These are phyloP conservation scores for Fraxinus latifolia DNA, from an alignment of 305 asterid species.

Conservation along the genomic window DNA sequence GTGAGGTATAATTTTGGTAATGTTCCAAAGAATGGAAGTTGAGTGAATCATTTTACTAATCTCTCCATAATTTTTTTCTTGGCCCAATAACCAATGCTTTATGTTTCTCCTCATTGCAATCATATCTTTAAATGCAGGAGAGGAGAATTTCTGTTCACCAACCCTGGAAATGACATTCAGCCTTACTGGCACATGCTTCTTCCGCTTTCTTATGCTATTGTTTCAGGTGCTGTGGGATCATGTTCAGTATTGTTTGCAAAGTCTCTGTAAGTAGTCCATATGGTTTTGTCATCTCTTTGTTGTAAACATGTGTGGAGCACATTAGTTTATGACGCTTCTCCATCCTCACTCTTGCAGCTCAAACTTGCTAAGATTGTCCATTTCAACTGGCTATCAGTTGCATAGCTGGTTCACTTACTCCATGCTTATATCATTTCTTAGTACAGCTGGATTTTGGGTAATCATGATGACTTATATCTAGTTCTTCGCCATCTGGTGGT, in stretches of 20 bases:
- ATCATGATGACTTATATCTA: slow-evolving; percentile 14
- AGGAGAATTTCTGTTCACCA: slow-evolving; percentile 64
- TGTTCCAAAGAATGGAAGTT: slow-evolving; percentile 16
- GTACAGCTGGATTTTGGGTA: slow-evolving; percentile 99
- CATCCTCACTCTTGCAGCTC: slow-evolving; percentile 54
- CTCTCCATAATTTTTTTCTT: slow-evolving; percentile 4
- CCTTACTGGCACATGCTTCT: slow-evolving; percentile 89
- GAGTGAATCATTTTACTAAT: slow-evolving; percentile 18
- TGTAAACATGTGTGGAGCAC: slow-evolving; percentile 18
- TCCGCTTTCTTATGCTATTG: slow-evolving; percentile 91
- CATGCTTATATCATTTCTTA: slow-evolving; percentile 71
- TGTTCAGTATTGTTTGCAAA: slow-evolving; percentile 92
- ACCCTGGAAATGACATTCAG: slow-evolving; percentile 60
- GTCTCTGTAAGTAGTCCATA: slow-evolving; percentile 63
- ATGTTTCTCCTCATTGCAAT: slow-evolving; percentile 19
- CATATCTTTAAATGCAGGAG: slow-evolving; percentile 51
- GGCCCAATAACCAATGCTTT: slow-evolving; percentile 5
- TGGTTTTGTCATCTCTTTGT: slow-evolving; percentile 23
- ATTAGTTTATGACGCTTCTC: slow-evolving; percentile 22
- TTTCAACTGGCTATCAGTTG: slow-evolving; percentile 75
- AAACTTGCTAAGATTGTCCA: slow-evolving; percentile 78
- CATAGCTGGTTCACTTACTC: slow-evolving; percentile 97
- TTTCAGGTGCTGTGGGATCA: slow-evolving; percentile 95
- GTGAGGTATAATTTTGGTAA: slow-evolving; percentile 37
- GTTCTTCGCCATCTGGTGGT: slow-evolving; percentile 18